phyloP scores from a whole-genome alignment of 176 grass and related monocot genomes.

The Luzula sylvatica region DNA sequence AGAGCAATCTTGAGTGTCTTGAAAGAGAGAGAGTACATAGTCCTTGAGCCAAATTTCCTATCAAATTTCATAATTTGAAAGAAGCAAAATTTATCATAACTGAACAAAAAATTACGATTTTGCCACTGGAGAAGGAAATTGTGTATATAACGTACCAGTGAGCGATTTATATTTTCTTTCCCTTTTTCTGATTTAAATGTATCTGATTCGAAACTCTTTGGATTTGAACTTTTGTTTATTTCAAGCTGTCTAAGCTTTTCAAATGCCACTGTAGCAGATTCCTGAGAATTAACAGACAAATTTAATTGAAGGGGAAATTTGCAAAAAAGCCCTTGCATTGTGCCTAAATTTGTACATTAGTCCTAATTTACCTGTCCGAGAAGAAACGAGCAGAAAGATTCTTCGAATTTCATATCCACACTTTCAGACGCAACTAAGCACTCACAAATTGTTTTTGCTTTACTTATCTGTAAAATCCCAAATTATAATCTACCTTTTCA shows the following conservation, averaged over 20 bases:
- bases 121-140: neutral
- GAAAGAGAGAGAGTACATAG: slow-evolving; percentile 53
- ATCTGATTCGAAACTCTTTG: slow-evolving; percentile 37
- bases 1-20: slow-evolving; percentile 70
- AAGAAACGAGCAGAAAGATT: slow-evolving; percentile 81
- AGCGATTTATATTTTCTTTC: slow-evolving; percentile 50
- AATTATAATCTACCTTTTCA: too few species aligned
- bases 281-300: slow-evolving; percentile 39
- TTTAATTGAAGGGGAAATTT: neutral
- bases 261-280: slow-evolving; percentile 43
- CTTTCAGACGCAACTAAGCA: slow-evolving; percentile 74
- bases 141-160: slow-evolving; percentile 45
- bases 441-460: slow-evolving; percentile 77
- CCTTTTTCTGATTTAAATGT: slow-evolving; percentile 45
- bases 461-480: slow-evolving; percentile 49
- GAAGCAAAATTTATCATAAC: too few species aligned
- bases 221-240: slow-evolving; percentile 46
- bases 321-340: slow-evolving; percentile 8
- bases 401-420: slow-evolving; percentile 77
- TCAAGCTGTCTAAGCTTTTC: slow-evolving; percentile 82
- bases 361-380: slow-evolving; percentile 72
- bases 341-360: neutral
- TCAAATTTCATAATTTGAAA: slow-evolving; percentile 14
- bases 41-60: slow-evolving; percentile 96
- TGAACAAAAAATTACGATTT: neutral